These are phyloP conservation scores for Physcomitrium patens DNA, from an alignment of 225 moss, liverwort and hornwort genomes.

Conservation along the genomic window DNA sequence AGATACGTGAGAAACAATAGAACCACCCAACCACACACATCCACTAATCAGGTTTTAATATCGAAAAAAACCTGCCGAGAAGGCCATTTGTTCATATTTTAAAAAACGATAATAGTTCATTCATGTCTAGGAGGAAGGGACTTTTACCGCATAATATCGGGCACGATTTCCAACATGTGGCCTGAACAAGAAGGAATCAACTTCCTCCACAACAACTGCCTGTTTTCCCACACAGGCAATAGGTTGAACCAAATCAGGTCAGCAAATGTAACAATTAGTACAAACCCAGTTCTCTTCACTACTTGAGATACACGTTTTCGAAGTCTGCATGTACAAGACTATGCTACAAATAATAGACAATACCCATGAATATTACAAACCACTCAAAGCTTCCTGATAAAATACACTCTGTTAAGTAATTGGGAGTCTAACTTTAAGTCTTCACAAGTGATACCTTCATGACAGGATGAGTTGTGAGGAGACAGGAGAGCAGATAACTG, in stretches of 20 bases:
- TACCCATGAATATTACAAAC: slow-evolving; percentile 3
- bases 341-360: slow-evolving; percentile 3
- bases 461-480: slow-evolving; percentile 87
- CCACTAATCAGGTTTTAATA: neutral
- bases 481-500: slow-evolving; percentile 89
- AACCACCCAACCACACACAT: neutral
- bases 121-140: neutral
- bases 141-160: slow-evolving; percentile 85
- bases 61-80: slow-evolving; percentile 7
- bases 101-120: neutral
- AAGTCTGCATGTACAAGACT: neutral
- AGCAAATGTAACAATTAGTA: slow-evolving; percentile 7
- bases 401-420: neutral
- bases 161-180: slow-evolving; percentile 93
- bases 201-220: slow-evolving; percentile 89
- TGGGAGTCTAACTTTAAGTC: neutral
- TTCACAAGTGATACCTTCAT: slow-evolving; percentile 77
- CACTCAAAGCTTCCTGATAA: neutral
- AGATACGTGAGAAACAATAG: neutral
- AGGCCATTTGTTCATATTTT: neutral
- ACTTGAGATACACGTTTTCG: neutral
- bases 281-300: neutral
- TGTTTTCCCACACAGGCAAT: slow-evolving; percentile 36
- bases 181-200: slow-evolving; percentile 89
- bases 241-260: slow-evolving; percentile 28